A percentile compares a stretch with the other conserved stretches of the same genome.
Conservation (phyloP, 2,329 filamentous ascomycete species). For the Fusarium sp. region DNA sequence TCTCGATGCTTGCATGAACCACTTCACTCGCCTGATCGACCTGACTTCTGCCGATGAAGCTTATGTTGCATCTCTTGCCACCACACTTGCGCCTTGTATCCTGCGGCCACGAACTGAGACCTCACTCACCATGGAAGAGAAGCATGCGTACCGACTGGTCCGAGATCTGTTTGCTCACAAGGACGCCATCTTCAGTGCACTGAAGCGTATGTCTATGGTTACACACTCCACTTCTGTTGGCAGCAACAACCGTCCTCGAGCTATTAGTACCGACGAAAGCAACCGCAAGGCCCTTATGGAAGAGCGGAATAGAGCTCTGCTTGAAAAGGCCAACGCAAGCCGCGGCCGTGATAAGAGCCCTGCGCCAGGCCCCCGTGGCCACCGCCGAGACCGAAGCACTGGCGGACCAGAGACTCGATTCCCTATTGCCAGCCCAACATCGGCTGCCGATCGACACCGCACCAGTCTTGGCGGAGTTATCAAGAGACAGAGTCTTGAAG, state of each 20-base stretch:
- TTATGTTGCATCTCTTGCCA: conserved; percentile 79
- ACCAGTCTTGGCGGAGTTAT: conserved; percentile 56
- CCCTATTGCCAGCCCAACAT: conserved; percentile 76
- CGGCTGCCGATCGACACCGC: conserved; percentile 60
- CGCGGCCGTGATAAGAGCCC: conserved; percentile 80
- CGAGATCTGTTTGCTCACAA: conserved; percentile 94
- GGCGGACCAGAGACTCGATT: conserved; percentile 80
- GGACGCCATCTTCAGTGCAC: conserved; percentile 91
- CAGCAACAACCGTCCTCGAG: conserved; percentile 72
- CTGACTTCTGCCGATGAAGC: conserved; percentile 93
- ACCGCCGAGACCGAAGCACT: conserved; percentile 83
- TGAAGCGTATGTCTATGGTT: conserved; percentile 86
- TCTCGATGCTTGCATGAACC: conserved; percentile 97
- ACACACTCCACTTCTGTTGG: conserved; percentile 67
- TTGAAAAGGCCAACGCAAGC: conserved; percentile 69
- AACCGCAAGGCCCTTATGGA: conserved; percentile 94
- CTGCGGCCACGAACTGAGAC: conserved; percentile 87
- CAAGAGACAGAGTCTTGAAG: conserved; percentile 79
- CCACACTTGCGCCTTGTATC: conserved; percentile 81
- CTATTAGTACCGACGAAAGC: conserved; percentile 94
- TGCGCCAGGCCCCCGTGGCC: conserved; percentile 66
- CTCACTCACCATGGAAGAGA: conserved; percentile 93
- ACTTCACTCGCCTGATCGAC: conserved; percentile 96
- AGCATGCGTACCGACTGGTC: conserved; percentile 87
- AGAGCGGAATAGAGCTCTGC: conserved; percentile 84